Base-by-base conservation (phyloP, 2,329 filamentous ascomycete genomes). In the Fusarium odoratissimum region DNA sequence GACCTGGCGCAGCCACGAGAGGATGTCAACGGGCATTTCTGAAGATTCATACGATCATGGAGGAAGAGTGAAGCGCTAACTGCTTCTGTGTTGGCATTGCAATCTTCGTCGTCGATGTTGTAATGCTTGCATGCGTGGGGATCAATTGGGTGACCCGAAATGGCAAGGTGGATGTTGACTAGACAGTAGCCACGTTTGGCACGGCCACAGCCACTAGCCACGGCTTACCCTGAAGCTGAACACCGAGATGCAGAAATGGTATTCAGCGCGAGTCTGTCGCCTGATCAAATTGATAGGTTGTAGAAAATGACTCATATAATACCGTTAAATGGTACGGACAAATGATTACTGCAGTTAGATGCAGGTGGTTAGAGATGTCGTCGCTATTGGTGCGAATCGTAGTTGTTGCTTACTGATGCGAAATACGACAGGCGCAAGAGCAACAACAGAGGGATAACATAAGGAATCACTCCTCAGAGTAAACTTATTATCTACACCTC, bases 21-120 rank as follows among this genome's bases (percentile, higher is more conserved):
- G 21, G 11, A 69, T 25, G 5, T 42, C 19, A 1, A 52, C 7
- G 41, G n/a, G 8, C 31, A 58, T 62, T 33, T 31, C 16, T 25
- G 14, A 13, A 19, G 10, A 6, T 8, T 30, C 1, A 23, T 5
- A 1, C 5, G 4, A 5, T 17, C 17, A 0, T 4, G 2, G 3
- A 3, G 35, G 8, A 0, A 40, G 0, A 2, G 13, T 3, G 16
- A 16, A n/a, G 19, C 25, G 14, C 12, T 2, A 5, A 28, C 1
- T 23, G 11, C 16, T 30, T 3, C 8, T 3, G 14, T 4, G 19
- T 23, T 13, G 8, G 2, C 41, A 55, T 62, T 25, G 25, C 6
- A 25, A 25, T 25, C 25, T 25, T 25, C 5, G 25, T 25, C 25
- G 25, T 25, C 25, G 25, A 25, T 23, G 16, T 14, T 37, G 19